Base-by-base conservation (phyloP, 2,329 filamentous ascomycete species). In the Diaporthe sp. region DNA sequence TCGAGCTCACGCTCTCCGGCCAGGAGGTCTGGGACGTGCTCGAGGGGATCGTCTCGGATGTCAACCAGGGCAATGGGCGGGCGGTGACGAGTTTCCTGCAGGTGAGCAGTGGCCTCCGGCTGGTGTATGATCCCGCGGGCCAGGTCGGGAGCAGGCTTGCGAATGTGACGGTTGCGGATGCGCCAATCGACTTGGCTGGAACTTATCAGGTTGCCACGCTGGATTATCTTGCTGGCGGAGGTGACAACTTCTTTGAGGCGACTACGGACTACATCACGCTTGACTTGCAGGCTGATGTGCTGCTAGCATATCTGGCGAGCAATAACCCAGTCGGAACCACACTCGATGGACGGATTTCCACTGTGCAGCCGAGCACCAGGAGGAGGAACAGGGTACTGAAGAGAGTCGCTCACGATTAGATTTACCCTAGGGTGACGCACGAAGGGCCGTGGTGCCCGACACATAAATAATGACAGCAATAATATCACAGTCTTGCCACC, bases 151-250 rank as follows among this genome's bases (percentile, higher is more conserved):
- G 82, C 42, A 88, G 85, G 72, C 86, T 93, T 4, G 84, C 91
- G 25, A 83, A 84, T 22, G 85, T 92, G 1, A 86, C 83, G 1
- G 85, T 93, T 47, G 85, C 84, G 42, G 88, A 84, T 19, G 78
- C 86, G 77, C 81, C 84, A 0, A 82, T 93, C 2, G 86, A 89
- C 45, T 81, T 84, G 15, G 81, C 80, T 8, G 68, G 61, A 25
- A 73, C 86, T 38, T 93, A 93, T 80, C 87, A 85, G 15, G 81
- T 93, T 28, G 89, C 91, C 22, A 93, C 91, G 0, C 83, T 92
- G 1, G 91, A 93, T 78, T 93, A 92, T 77, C 77, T 93, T 0
- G 90, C 90, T 1, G 86, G 86, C 3, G 90, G 90, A 2, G 92
- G 91, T 19, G 92, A 93, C 78, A 92, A 92, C 78, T 89, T 92